Percentiles rank a stretch among this genome's conserved stretches.
phyloP scores from a whole-genome alignment of 2,329 filamentous ascomycete species.

The Drechslerella stenobrocha region DNA sequence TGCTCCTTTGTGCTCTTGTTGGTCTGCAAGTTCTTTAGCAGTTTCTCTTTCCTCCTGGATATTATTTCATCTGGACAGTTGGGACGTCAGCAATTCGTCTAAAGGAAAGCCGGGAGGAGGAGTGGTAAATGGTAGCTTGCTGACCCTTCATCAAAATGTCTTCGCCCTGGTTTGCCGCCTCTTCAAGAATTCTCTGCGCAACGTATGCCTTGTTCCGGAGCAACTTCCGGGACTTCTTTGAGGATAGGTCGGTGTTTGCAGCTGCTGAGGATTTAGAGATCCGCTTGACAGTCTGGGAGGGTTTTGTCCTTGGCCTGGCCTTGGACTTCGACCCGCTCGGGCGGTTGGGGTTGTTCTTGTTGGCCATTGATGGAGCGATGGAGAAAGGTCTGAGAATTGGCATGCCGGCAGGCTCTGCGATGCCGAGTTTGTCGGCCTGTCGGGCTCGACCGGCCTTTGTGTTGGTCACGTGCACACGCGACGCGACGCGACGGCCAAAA shows the following conservation, averaged over 20 bases:
- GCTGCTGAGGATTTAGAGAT: conserved; percentile 31
- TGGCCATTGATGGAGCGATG: conserved; percentile 23
- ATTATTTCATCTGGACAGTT: conserved; percentile 24
- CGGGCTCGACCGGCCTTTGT: no score
- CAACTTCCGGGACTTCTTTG: conserved; percentile 40
- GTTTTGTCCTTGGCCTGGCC: conserved; percentile 28
- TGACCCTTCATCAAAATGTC: conserved; percentile 36
- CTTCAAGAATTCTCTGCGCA: conserved; percentile 33
- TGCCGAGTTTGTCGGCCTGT: no score
- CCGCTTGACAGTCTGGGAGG: conserved; percentile 24
- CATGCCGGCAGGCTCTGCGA: no score
- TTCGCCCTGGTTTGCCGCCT: conserved; percentile 20
- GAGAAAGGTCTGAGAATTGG: no score
- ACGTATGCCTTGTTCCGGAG: conserved; percentile 37
- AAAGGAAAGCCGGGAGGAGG: background rate
- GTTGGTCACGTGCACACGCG: conserved; percentile 28
- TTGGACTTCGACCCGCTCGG: conserved; percentile 24
- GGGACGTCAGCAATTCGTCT: background rate
- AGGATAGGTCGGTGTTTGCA: conserved; percentile 27
- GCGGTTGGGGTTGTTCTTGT: conserved; percentile 42
- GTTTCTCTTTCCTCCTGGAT: conserved; percentile 43
- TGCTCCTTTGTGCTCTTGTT: conserved; percentile 31
- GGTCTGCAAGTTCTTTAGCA: conserved; percentile 26
- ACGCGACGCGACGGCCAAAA: conserved; percentile 17
- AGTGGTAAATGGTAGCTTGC: background rate